phyloP scores from a whole-genome alignment of 1,284 basidiomycete genomes.

The Golubevia sp. region DNA sequence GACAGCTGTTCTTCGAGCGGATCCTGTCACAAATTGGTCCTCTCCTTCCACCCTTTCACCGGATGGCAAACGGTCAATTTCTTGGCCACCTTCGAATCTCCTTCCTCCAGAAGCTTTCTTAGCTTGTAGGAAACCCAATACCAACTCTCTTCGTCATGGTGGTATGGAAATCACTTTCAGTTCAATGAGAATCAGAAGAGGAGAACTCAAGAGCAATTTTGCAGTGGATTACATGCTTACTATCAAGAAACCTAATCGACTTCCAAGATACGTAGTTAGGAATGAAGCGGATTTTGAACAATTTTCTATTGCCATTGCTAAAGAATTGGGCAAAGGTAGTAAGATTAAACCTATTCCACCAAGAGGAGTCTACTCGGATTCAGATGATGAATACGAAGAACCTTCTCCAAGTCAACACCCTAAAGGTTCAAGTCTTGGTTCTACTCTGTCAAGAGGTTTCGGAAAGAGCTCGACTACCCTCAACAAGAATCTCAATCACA shows the following conservation, averaged over 20 bases:
- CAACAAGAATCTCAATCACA: background rate
- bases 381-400: background rate
- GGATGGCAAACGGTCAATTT: conserved; percentile 29
- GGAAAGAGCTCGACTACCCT: background rate
- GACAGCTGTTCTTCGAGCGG: conserved; percentile 39
- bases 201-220: background rate
- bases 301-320: conserved; percentile 33
- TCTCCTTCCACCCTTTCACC: conserved; percentile 20
- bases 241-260: conserved; percentile 43
- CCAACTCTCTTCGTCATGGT: conserved; percentile 42
- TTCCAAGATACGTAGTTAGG: conserved; percentile 44
- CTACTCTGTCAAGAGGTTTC: background rate
- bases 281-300: conserved; percentile 53
- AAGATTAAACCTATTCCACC: conserved; percentile 43
- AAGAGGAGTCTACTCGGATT: background rate
- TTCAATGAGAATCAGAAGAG: background rate
- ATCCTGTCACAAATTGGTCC: conserved; percentile 31
- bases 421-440: background rate
- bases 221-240: conserved; percentile 37
- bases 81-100: conserved; percentile 43
- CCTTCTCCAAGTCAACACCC: background rate
- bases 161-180: conserved; percentile 12
- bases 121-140: conserved; percentile 36
- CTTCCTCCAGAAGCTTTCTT: conserved; percentile 48
- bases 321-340: conserved; percentile 37